phyloP scores from a whole-genome alignment of 108 stramenopile genomes.

The Cylindrotheca closterium region DNA sequence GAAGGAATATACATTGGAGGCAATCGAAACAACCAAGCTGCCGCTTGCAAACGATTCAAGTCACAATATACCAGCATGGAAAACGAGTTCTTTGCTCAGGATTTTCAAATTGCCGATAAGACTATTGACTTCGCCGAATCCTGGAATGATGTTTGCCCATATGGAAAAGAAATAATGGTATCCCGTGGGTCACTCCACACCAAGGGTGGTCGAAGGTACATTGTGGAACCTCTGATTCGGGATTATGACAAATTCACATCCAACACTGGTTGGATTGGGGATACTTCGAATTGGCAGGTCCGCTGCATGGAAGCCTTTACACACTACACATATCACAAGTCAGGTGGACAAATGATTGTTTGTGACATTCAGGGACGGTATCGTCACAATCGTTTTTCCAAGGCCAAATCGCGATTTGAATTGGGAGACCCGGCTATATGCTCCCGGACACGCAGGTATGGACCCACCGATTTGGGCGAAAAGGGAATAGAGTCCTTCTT shows the following conservation, averaged over 20 bases:
- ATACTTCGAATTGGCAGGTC: constrained; percentile 30
- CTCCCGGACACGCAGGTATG: constrained; percentile 40
- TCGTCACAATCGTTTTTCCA: constrained; percentile 29
- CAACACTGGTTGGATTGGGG: constrained; percentile 70
- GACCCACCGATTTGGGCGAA: constrained; percentile 69
- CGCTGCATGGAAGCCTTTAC: constrained; percentile 71
- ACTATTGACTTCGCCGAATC: constrained; percentile 60
- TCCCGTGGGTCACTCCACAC: constrained; percentile 49
- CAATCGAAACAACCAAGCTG: constrained; percentile 69
- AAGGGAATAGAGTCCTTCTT: constrained; percentile 81
- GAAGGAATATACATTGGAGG: constrained; percentile 66
- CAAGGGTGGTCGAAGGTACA: constrained; percentile 43
- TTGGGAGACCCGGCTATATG: constrained; percentile 69
- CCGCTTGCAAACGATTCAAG: constrained; percentile 70
- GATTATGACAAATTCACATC: constrained; percentile 65
- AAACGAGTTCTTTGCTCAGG: constrained; percentile 48
- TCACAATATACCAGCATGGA: constrained; percentile 39
- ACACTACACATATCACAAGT: constrained; percentile 65
- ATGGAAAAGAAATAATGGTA: constrained; percentile 53
- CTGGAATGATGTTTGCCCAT: constrained; percentile 60
- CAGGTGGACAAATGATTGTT: constrained; percentile 63
- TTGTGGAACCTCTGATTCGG: constrained; percentile 74
- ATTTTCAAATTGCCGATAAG: constrained; percentile 53
- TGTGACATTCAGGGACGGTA: constrained; percentile 78
- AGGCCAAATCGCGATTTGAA: constrained; percentile 59